Conservation (phyloP, 1,284 basidiomycete genomes). For the Rhizoctonia solani region DNA sequence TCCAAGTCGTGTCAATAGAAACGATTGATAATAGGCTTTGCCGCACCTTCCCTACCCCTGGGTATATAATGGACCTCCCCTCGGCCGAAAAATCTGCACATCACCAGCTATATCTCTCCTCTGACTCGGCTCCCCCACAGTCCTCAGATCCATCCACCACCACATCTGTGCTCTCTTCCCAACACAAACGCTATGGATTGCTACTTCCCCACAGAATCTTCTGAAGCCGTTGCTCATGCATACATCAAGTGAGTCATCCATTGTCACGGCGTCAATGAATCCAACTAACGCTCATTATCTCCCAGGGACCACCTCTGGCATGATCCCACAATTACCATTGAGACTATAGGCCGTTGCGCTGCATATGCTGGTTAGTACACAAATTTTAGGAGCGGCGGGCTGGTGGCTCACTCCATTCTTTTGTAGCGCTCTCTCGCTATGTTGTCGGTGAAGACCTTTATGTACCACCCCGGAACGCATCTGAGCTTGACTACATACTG, state of each 20-base stretch:
- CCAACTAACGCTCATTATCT: conserved; percentile 12
- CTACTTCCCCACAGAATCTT: conserved; percentile 70
- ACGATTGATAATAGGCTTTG: background rate
- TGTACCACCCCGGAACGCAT: conserved; percentile 63
- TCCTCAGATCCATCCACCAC: background rate
- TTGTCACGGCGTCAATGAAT: conserved; percentile 29
- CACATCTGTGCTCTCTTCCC: conserved; percentile 6
- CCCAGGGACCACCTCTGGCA: conserved; percentile 54
- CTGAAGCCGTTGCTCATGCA: conserved; percentile 70
- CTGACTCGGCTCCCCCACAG: conserved; percentile 18
- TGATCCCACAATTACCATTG: conserved; percentile 65
- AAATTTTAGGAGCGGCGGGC: background rate
- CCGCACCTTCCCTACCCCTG: background rate
- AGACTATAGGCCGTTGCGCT: conserved; percentile 64
- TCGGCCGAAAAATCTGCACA: conserved; percentile 29
- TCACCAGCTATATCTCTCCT: background rate
- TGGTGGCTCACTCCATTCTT: background rate
- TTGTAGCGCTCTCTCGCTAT: conserved; percentile 36
- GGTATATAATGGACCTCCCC: conserved; percentile 5
- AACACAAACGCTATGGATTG: conserved; percentile 57
- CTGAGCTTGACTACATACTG: conserved; percentile 72
- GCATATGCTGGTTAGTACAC: conserved; percentile 52
- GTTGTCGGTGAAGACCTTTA: conserved; percentile 62
- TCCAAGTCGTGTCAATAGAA: conserved; percentile 3
- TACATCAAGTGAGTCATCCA: conserved; percentile 61